Conservation (phyloP, 441 rosid species). For the Flueggea neowawraea region DNA sequence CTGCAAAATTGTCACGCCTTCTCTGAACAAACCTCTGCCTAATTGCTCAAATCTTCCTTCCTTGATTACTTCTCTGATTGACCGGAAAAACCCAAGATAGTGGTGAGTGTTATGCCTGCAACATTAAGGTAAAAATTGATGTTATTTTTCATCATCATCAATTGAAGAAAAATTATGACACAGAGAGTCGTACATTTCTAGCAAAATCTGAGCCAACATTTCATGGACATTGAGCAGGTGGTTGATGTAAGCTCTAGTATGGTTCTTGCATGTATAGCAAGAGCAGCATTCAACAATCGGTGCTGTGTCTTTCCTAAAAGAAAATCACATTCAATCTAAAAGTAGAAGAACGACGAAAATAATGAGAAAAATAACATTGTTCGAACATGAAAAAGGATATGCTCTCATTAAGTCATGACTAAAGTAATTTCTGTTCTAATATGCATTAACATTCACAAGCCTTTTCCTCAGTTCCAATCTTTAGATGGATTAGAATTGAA, state of each 20-base stretch:
- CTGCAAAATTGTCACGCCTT: slow-evolving; percentile 35
- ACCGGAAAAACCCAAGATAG: slow-evolving; percentile 51
- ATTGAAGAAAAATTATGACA: not conserved
- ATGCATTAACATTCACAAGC: no score
- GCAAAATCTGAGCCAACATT: slow-evolving; percentile 73
- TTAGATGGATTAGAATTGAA: slow-evolving; percentile 55
- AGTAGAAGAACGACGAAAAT: not conserved
- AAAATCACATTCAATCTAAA: not conserved
- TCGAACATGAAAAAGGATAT: no score
- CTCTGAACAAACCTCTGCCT: slow-evolving; percentile 32
- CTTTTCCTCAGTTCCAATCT: no score
- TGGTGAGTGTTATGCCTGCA: slow-evolving; percentile 85
- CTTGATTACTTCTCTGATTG: slow-evolving; percentile 57
- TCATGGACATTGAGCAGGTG: slow-evolving; percentile 77
- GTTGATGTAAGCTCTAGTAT: slow-evolving; percentile 69
- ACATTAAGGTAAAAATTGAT: slow-evolving; percentile 1
- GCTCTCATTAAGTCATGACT: no score
- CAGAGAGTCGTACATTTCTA: slow-evolving; percentile 50
- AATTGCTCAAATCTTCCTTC: slow-evolving; percentile 47
- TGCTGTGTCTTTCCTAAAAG: slow-evolving; percentile 53
- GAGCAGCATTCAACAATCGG: slow-evolving; percentile 48
- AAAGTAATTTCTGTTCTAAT: no score
- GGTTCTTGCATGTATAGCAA: slow-evolving; percentile 76
- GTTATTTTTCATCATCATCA: not conserved
- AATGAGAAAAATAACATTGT: not conserved